Percentiles rank a stretch among this genome's conserved stretches.
Evolutionary conservation across 257 asterid species (phyloP).

Genomic region (Thymus quinquecostatus): DNA sequence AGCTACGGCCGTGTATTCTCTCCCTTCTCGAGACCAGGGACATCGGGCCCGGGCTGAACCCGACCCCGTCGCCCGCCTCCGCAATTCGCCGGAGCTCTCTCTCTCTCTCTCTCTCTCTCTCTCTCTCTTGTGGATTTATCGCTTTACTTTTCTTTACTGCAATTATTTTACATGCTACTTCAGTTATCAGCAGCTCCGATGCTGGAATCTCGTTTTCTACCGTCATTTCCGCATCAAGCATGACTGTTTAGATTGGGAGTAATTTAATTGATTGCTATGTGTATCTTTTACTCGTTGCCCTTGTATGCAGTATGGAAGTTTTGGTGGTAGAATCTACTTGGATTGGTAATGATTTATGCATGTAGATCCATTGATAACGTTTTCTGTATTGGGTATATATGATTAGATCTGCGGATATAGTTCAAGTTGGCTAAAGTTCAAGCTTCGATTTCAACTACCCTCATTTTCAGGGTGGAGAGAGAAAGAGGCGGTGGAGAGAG

Average conservation of each 20-base stretch:
- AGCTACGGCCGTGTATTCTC: too few species aligned
- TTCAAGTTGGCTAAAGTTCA: too few species aligned
- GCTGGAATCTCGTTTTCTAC: slow-evolving; percentile 14
- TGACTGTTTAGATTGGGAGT: slow-evolving; percentile 24
- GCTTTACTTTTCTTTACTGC: slow-evolving; percentile 21
- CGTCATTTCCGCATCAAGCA: slow-evolving; percentile 4
- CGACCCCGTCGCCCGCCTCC: too few species aligned
- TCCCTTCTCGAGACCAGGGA: too few species aligned
- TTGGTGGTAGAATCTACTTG: slow-evolving; percentile 28
- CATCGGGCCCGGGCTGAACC: too few species aligned
- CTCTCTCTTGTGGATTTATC: slow-evolving; percentile 27
- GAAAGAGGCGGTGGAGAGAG: too few species aligned
- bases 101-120: too few species aligned
- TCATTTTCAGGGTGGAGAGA: too few species aligned
- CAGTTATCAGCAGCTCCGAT: slow-evolving; percentile 18
- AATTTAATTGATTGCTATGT: slow-evolving; percentile 24
- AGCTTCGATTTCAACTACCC: too few species aligned
- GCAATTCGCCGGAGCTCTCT: too few species aligned
- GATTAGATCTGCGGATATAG: slow-evolving; percentile 35
- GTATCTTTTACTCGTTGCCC: not conserved
- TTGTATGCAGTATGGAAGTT: slow-evolving; percentile 6
- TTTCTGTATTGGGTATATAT: not conserved
- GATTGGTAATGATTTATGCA: slow-evolving; percentile 18
- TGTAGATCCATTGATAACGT: slow-evolving; percentile 2
- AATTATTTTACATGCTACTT: not conserved